Percentiles rank a stretch among this genome's conserved stretches.
Conservation (phyloP, 306 rosid genomes). For the Ormosia emarginata region DNA sequence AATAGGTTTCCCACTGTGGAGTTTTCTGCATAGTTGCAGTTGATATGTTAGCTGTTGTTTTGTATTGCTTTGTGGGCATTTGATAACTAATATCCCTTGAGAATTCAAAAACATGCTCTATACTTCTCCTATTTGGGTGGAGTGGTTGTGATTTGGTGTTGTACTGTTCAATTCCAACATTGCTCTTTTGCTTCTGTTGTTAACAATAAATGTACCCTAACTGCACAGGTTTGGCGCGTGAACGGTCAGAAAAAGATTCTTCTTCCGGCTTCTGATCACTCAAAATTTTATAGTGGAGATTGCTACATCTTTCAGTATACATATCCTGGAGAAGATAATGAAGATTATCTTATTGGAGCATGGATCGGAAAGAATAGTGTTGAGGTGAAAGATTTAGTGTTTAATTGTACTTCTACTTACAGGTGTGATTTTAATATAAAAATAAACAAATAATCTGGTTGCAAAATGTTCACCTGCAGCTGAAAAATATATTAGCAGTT, state of each 20-base stretch:
- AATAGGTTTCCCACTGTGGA: background rate
- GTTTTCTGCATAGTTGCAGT: constrained; percentile 19
- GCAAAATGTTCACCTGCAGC: background rate
- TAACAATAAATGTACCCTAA: constrained; percentile 23
- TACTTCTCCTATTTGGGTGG: background rate
- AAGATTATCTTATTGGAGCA: constrained; percentile 77
- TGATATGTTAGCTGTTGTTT: background rate
- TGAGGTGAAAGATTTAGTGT: constrained; percentile 51
- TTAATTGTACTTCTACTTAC: background rate
- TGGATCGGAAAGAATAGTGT: constrained; percentile 84
- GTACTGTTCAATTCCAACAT: background rate
- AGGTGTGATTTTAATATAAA: constrained; percentile 14
- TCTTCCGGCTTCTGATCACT: constrained; percentile 73
- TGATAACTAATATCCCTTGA: background rate
- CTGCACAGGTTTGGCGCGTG: constrained; percentile 82
- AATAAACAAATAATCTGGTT: constrained; percentile 5
- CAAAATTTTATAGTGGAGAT: constrained; percentile 81
- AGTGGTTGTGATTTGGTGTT: background rate
- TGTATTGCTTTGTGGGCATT: background rate
- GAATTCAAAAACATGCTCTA: background rate
- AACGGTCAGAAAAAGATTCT: constrained; percentile 67
- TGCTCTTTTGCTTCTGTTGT: constrained; percentile 25
- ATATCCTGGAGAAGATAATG: constrained; percentile 83
- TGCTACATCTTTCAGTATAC: constrained; percentile 85
- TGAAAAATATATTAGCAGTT: constrained; percentile 9